These are phyloP conservation scores for Phlebiopsis gigantea DNA, from an alignment of 768 basidiomycete species.

Conservation along the genomic window DNA sequence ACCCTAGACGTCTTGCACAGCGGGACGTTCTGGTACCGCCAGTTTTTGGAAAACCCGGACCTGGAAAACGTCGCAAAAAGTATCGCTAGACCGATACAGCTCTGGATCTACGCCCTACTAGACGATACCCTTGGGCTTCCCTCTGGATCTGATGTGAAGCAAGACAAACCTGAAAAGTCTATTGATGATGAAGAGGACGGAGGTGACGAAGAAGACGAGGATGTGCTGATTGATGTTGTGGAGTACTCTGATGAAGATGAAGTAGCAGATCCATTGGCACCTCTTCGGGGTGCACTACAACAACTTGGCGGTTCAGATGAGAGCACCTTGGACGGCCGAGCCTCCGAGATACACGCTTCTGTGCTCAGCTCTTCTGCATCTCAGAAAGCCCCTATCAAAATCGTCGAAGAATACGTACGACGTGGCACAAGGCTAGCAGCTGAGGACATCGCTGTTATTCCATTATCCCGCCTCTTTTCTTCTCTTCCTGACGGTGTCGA, in stretches of 20 bases:
- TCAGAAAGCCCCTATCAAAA: slow-evolving; percentile 19
- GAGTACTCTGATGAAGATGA: slow-evolving; percentile 49
- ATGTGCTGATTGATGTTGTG: slow-evolving; percentile 66
- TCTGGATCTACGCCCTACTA: slow-evolving; percentile 64
- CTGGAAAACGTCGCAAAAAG: slow-evolving; percentile 58
- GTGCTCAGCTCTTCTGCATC: slow-evolving; percentile 30
- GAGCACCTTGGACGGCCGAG: slow-evolving; percentile 16
- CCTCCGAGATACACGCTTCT: slow-evolving; percentile 22
- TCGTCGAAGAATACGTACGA: slow-evolving; percentile 55
- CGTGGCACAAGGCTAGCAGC: slow-evolving; percentile 61
- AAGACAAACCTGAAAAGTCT: not conserved
- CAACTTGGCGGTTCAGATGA: slow-evolving; percentile 46
- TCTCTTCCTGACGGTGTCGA: slow-evolving; percentile 15
- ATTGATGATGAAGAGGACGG: slow-evolving; percentile 21
- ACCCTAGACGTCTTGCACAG: slow-evolving; percentile 57
- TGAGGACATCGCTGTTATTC: slow-evolving; percentile 49
- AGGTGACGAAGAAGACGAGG: slow-evolving; percentile 39
- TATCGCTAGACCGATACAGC: slow-evolving; percentile 56
- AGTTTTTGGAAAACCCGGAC: slow-evolving; percentile 80
- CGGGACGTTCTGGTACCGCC: slow-evolving; percentile 61
- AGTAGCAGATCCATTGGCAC: slow-evolving; percentile 52
- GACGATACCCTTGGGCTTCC: slow-evolving; percentile 65
- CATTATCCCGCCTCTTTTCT: slow-evolving; percentile 42
- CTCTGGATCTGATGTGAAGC: slow-evolving; percentile 18
- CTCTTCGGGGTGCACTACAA: slow-evolving; percentile 61